Percentiles rank a stretch among this genome's conserved stretches.
Conservation (phyloP, 2,329 filamentous ascomycete species). For the Arachnopeziza araneosa region DNA sequence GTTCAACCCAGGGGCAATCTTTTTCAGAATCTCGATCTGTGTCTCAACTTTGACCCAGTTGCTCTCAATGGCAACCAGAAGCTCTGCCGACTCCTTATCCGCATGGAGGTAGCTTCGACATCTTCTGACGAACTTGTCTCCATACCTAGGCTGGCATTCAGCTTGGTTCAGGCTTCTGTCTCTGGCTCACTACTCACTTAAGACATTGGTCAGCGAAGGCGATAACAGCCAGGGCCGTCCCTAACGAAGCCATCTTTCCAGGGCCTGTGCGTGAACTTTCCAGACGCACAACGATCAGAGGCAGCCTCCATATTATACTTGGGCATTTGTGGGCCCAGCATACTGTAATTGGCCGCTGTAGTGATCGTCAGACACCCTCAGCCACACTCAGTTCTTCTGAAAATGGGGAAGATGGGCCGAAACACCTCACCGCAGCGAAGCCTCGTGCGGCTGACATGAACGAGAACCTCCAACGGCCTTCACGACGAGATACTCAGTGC, state of each 20-base stretch:
- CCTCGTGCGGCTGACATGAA: too few species aligned
- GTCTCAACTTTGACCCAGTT: slow-evolving; percentile 18
- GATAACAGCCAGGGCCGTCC: slow-evolving; percentile 7
- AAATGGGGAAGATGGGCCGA: neutral
- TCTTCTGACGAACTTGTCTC: slow-evolving; percentile 13
- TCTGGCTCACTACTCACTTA: slow-evolving; percentile 2
- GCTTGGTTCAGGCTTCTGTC: neutral
- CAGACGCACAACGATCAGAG: neutral
- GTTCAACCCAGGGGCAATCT: neutral
- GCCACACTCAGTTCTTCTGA: neutral
- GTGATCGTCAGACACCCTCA: neutral
- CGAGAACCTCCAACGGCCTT: too few species aligned
- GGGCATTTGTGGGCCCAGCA: neutral
- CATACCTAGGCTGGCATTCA: slow-evolving; percentile 12
- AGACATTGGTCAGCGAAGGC: slow-evolving; percentile 16
- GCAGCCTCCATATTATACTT: neutral
- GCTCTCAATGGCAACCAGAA: slow-evolving; percentile 15
- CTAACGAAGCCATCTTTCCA: neutral
- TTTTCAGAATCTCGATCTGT: slow-evolving; percentile 15
- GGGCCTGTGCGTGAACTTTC: neutral
- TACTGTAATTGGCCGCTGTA: neutral
- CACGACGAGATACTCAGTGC: too few species aligned
- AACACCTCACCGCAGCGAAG: too few species aligned
- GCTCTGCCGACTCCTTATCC: slow-evolving; percentile 4
- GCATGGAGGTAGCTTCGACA: slow-evolving; percentile 15